phyloP scores from a whole-genome alignment of 73 alveolate genomes.

The Blepharisma stoltei region DNA sequence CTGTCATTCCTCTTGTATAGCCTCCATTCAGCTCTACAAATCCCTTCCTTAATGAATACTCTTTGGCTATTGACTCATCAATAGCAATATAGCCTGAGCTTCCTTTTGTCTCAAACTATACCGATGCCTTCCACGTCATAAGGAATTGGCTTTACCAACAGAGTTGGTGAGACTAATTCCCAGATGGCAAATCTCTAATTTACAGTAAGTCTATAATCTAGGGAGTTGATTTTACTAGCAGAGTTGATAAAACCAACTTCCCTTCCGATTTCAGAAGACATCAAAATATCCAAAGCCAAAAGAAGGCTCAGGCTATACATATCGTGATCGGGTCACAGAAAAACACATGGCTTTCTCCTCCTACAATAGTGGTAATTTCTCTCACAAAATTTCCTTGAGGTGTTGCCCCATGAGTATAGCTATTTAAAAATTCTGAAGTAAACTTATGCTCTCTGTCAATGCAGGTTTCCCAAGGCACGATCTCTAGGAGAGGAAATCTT shows the following conservation, averaged over 20 bases:
- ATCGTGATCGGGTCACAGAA: slow-evolving; percentile 23
- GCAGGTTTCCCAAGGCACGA: slow-evolving; percentile 45
- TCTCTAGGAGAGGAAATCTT: slow-evolving; percentile 31
- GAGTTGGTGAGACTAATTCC: too few relatives aligned
- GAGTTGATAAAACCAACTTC: too few relatives aligned
- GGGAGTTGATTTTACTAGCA: too few relatives aligned
- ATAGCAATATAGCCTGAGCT: too few relatives aligned
- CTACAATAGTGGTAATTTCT: neutral
- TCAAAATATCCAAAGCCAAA: too few relatives aligned
- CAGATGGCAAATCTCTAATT: too few relatives aligned
- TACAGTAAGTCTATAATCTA: too few relatives aligned
- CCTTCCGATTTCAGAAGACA: too few relatives aligned
- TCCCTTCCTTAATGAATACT: neutral
- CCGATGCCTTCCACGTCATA: too few relatives aligned
- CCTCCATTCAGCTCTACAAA: neutral
- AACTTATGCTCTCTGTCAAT: neutral
- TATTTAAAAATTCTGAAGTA: neutral
- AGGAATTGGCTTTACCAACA: too few relatives aligned
- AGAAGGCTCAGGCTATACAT: too few relatives aligned
- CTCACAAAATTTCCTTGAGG: neutral
- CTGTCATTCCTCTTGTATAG: slow-evolving; percentile 83
- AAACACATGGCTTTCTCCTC: slow-evolving; percentile 6
- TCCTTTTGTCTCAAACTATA: too few relatives aligned
- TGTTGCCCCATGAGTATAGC: neutral
- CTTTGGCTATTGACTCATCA: neutral